Evolutionary conservation across 371 early-diverging fungal genomes (phyloP), one percentile per base, ranked within the genome.

Genomic region (Haplosporangium sp.): DNA sequence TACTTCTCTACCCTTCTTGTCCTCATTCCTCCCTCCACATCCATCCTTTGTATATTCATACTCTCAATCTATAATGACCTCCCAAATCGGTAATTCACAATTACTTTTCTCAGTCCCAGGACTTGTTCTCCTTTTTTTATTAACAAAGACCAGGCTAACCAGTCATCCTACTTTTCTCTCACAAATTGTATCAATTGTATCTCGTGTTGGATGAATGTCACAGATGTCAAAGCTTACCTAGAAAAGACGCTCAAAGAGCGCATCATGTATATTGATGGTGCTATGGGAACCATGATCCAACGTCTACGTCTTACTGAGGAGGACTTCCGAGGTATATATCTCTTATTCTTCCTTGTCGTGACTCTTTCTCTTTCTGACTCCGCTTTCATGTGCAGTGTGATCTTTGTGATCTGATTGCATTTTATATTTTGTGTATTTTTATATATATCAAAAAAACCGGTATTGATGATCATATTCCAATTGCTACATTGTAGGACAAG

Each of bases 271-370:
- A 89, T 97, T 64, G 97, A 97, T 82, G 97, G 96, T 69, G 96
- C 92, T 50, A 96, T 96, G 97, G 97, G 96, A 48, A 96, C 97
- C 53, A 93, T 95, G 94, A 95, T 97, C 69, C 97, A 97, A 82
- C 85, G 91, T 40, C 89, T 94, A 52, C 87, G 89, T 40, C 89
- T 97, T 37, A 85, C 90, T 45, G 97, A 96, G 84, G 88, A 86
- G 10, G 94, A 96, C 74, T 96, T 96, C 73, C 87, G 96, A 72
- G 93, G 94, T 83, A 78, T 53, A 27, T 6, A 52, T 52, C 17
- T 20, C 7, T n/a, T 53, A 20, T 19, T 63, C 10, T 45, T 61
- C 13, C 44, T 44, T 44, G 45, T 38, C 20, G 52, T 63, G 48
- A 50, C 52, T 63, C 52, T 63, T 61, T 50, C 39, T 38, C 39